Evolutionary conservation across 257 asterid species (phyloP).

Genomic region (Haberlea rhodopensis): DNA sequence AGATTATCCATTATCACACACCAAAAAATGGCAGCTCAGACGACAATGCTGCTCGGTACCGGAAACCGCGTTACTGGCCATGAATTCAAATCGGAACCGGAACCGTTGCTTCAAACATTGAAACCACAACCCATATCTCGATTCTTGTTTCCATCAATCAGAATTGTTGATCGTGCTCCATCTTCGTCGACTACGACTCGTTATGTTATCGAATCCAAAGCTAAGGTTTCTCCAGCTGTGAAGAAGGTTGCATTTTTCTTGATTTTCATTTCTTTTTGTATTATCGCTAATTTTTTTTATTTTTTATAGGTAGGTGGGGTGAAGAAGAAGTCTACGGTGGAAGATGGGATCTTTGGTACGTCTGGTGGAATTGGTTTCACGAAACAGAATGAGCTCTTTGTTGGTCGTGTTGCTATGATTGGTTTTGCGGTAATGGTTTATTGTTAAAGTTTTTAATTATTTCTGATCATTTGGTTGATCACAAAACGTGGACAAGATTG

Average conservation of each 20-base stretch:
- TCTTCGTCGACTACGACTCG: conserved; percentile 30
- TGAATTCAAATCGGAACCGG: conserved; percentile 34
- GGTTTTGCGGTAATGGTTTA: conserved; percentile 76
- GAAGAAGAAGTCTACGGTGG: conserved; percentile 62
- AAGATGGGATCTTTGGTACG: conserved; percentile 89
- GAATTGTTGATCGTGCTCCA: conserved; percentile 26
- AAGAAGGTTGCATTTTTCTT: conserved; percentile 41
- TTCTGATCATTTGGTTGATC: too few relatives aligned
- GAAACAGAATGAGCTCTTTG: conserved; percentile 87
- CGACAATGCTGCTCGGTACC: conserved; percentile 65
- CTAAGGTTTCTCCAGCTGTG: conserved; percentile 57
- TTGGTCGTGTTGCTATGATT: conserved; percentile 93
- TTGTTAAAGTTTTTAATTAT: background rate
- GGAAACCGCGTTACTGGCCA: conserved; percentile 36
- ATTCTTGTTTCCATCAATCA: conserved; percentile 34
- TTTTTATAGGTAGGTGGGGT: conserved; percentile 29
- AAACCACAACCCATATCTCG: conserved; percentile 51
- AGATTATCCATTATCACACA: background rate
- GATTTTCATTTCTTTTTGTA: too few relatives aligned
- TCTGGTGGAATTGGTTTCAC: conserved; percentile 93
- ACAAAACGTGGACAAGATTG: too few relatives aligned
- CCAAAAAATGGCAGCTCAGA: conserved; percentile 28
- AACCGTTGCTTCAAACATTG: conserved; percentile 46
- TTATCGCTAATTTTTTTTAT: background rate
- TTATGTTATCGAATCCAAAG: conserved; percentile 63